Evolutionary conservation across 176 grass and related monocot species (phyloP).

Genomic region (Phragmites australis): DNA sequence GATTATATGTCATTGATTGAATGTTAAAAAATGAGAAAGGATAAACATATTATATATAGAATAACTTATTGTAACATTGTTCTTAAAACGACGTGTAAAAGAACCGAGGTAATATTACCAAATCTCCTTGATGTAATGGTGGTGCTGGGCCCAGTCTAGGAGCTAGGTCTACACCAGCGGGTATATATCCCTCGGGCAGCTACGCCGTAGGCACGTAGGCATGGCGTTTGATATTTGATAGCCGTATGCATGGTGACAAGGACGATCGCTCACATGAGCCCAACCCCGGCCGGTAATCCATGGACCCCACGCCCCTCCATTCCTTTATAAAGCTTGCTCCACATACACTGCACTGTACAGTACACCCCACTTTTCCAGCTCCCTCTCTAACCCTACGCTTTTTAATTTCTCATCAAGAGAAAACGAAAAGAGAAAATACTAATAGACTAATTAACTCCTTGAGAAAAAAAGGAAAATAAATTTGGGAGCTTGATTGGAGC

Average conservation of each 20-base stretch:
- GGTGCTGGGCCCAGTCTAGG: slow-evolving; percentile 43
- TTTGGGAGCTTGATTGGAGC: background rate
- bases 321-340: slow-evolving; percentile 57
- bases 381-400: background rate
- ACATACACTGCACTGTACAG: slow-evolving; percentile 42
- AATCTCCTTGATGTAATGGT: slow-evolving; percentile 37
- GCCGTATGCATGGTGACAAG: slow-evolving; percentile 49
- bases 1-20: too few species aligned
- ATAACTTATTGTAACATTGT: too few species aligned
- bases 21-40: too few species aligned
- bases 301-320: background rate
- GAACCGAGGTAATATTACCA: too few species aligned
- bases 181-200: slow-evolving; percentile 24
- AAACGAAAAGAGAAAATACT: background rate
- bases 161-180: slow-evolving; percentile 1
- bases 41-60: too few species aligned
- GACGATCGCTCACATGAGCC: slow-evolving; percentile 76
- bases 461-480: background rate
- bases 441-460: background rate
- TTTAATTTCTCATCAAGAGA: background rate
- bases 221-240: slow-evolving; percentile 53
- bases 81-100: too few species aligned
- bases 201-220: slow-evolving; percentile 35
- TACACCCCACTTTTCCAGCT: slow-evolving; percentile 23
- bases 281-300: slow-evolving; percentile 21